Base-by-base conservation (phyloP, 345 rosid species). In the Euphorbia tirucalli region DNA sequence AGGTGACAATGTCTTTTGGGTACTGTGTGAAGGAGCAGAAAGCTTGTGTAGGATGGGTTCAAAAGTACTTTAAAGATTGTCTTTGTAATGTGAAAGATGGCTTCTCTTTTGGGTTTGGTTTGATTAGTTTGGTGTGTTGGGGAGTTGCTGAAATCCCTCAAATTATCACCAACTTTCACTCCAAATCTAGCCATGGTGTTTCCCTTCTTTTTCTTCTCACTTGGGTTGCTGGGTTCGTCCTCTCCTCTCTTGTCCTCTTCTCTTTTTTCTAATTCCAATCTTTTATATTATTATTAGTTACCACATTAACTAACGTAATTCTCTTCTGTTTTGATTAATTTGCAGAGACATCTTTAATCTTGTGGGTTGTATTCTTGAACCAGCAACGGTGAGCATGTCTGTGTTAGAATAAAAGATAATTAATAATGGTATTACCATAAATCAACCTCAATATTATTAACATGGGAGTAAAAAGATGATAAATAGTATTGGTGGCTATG, bases 101-200 rank as follows among this genome's bases (percentile, higher is more conserved):
- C 9, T 60, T 89, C 19, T 92, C 97, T 0, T 94, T 94, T 66
- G 81, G 66, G 1, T 91, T 92, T 32, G 98, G 97, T 5, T 59
- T 94, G 10, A 55, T 48, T 7, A 90, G 98, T 72, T 66, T 94
- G 1, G 73, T 90, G 11, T 87, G 92, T 39, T 94, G 99, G 99
- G 93, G 88, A 11, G 90, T 92, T 30, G 99, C 97, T 1, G 99
- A 94, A 77, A 78, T 94, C 75, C 99, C 97, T 41, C 99, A 94
- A 75, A 89, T 94, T 85, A 75, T 94, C 78, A 94, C 96, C 77
- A 94, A 94, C 83, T 94, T 92, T 80, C 87, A 77, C 67, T 75
- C 96, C 67, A 94, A 94, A 78, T 94, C 97, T 49, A 89, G 90
- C 89, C 97, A 94, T 65, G 99, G 97, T 15, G 97, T 94, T 69